A percentile compares a stretch with the other conserved stretches of the same genome.
Conservation (phyloP, 495 filamentous ascomycete genomes). For the Copromyces sp. region DNA sequence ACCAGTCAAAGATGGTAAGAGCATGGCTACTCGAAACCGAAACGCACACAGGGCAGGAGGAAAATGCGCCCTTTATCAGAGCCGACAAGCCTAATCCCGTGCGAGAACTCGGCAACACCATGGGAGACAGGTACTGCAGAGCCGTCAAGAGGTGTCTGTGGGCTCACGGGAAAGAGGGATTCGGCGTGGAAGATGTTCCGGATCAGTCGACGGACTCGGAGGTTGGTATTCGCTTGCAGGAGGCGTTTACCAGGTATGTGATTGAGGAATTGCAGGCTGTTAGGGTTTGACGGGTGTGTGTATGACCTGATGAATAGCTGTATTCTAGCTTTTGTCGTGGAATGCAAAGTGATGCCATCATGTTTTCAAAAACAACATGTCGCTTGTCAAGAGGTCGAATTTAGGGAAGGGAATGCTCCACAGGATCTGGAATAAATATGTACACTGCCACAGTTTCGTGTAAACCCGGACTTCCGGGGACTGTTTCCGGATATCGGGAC, state of each 20-base stretch:
- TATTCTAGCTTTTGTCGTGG: too few species aligned
- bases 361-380: too few species aligned
- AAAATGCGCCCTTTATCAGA: conserved; percentile 2
- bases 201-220: conserved; percentile 18
- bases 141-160: conserved; percentile 20
- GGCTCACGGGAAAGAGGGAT: conserved; percentile 23
- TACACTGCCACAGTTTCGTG: too few species aligned
- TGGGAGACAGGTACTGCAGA: conserved; percentile 16
- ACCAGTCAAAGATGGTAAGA: conserved; percentile 15
- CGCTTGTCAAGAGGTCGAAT: too few species aligned
- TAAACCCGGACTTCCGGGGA: neutral
- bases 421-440: too few species aligned
- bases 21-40: conserved; percentile 20
- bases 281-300: neutral
- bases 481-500: neutral
- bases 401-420: too few species aligned
- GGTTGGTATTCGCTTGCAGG: conserved; percentile 15
- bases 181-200: conserved; percentile 14
- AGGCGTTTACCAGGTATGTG: conserved; percentile 21
- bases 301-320: too few species aligned
- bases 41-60: neutral
- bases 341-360: too few species aligned
- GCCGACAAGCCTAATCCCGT: conserved; percentile 12
- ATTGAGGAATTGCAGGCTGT: conserved; percentile 16
- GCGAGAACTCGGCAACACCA: conserved; percentile 13